Evolutionary conservation across 371 early-diverging fungal genomes (phyloP).

Genomic region (Mortierella sp.): DNA sequence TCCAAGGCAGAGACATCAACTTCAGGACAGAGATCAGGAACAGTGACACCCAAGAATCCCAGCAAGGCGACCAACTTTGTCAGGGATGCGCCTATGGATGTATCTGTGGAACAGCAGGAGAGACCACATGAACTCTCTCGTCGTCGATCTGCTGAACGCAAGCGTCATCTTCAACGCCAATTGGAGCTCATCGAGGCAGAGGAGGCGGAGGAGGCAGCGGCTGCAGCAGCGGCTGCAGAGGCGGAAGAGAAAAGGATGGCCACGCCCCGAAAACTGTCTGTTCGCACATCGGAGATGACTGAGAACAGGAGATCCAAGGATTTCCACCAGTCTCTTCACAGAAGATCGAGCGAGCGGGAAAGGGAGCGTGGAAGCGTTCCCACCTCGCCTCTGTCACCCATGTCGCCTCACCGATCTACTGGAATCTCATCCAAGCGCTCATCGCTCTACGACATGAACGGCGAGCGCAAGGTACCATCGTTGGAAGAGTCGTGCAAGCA

Average conservation of each 20-base stretch:
- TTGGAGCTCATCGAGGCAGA: slow-evolving; percentile 34
- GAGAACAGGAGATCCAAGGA: slow-evolving; percentile 22
- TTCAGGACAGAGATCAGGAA: slow-evolving; percentile 2
- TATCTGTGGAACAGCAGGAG: not conserved
- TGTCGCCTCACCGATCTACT: slow-evolving; percentile 32
- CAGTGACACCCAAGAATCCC: slow-evolving; percentile 8
- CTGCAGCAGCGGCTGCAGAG: slow-evolving; percentile 5
- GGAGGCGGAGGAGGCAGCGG: slow-evolving; percentile 25
- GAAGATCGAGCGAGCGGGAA: slow-evolving; percentile 22
- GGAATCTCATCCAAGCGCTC: slow-evolving; percentile 42
- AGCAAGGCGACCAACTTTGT: not conserved
- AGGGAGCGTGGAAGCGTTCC: slow-evolving; percentile 20
- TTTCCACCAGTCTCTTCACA: not conserved
- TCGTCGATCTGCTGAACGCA: slow-evolving; percentile 36
- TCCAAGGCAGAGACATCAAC: not conserved
- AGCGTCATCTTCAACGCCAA: slow-evolving; percentile 36
- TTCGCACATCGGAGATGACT: slow-evolving; percentile 16
- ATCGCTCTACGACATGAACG: slow-evolving; percentile 31
- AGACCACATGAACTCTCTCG: slow-evolving; percentile 21
- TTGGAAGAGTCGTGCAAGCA: slow-evolving; percentile 45
- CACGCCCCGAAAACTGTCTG: slow-evolving; percentile 12
- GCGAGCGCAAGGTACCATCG: slow-evolving; percentile 34
- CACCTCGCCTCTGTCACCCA: slow-evolving; percentile 32
- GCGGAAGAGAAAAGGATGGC: slow-evolving; percentile 4
- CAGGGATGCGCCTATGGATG: not conserved